Percentiles rank a stretch among this genome's conserved stretches.
Conservation (phyloP, 495 filamentous ascomycete genomes). For the Penicillium odoratum region DNA sequence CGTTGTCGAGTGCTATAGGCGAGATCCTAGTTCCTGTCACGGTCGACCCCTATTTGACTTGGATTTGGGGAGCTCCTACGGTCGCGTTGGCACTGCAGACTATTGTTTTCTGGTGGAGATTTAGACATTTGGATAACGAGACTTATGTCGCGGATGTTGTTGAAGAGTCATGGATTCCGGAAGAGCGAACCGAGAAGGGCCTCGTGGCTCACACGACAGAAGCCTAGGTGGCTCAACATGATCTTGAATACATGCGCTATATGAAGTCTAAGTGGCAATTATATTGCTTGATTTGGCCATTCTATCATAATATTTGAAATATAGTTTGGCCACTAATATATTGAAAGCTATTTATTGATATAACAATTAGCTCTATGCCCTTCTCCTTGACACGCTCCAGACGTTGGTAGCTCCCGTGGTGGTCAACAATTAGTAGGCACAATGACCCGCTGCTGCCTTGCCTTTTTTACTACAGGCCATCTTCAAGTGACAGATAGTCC, state of each 20-base stretch:
- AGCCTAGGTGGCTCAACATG: neutral
- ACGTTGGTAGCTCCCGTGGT: too few species aligned
- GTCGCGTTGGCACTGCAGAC: constrained; percentile 49
- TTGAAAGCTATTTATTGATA: too few species aligned
- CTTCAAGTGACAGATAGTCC: constrained; percentile 9
- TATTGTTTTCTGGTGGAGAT: constrained; percentile 48
- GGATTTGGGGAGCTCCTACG: constrained; percentile 55
- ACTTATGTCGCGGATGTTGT: constrained; percentile 34
- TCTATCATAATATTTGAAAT: too few species aligned
- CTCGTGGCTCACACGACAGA: neutral
- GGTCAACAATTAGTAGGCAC: too few species aligned
- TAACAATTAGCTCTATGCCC: too few species aligned
- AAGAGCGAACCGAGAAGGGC: constrained; percentile 2
- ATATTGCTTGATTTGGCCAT: too few species aligned
- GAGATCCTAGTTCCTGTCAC: constrained; percentile 60
- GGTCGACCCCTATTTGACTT: constrained; percentile 59
- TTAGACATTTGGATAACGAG: constrained; percentile 46
- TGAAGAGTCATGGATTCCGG: constrained; percentile 9
- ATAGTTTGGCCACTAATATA: too few species aligned
- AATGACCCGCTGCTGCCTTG: constrained; percentile 16
- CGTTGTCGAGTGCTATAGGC: constrained; percentile 47
- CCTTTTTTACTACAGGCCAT: constrained; percentile 20
- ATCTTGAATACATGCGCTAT: neutral
- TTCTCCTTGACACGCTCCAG: too few species aligned
- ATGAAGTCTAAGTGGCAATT: too few species aligned